Percentiles rank a stretch among this genome's conserved stretches.
Evolutionary conservation across 768 basidiomycete genomes (phyloP).

Genomic region (Tulasnella sp.): DNA sequence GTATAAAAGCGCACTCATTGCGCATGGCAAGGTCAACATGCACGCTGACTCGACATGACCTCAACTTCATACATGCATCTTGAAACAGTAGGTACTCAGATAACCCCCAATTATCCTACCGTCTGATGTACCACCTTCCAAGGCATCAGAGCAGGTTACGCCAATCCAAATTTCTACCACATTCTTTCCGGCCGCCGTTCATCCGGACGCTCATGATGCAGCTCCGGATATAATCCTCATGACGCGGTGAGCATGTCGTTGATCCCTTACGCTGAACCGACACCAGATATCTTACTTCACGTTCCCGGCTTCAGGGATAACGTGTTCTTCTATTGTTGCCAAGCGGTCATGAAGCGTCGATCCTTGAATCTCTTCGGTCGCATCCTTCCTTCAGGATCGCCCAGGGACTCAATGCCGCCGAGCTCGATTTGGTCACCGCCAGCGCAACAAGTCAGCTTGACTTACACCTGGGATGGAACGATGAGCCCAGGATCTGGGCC

Average conservation of each 20-base stretch:
- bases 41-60: too few relatives aligned
- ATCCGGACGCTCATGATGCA: not conserved
- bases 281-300: not conserved
- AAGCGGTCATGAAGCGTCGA: constrained; percentile 40
- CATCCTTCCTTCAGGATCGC: constrained; percentile 30
- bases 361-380: constrained; percentile 57
- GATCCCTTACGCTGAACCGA: not conserved
- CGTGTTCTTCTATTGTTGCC: constrained; percentile 78
- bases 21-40: too few relatives aligned
- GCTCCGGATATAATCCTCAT: not conserved
- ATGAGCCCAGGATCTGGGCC: not conserved
- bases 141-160: too few relatives aligned
- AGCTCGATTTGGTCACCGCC: too few relatives aligned
- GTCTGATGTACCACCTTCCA: too few relatives aligned
- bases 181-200: constrained; percentile 5
- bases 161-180: constrained; percentile 1
- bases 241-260: not conserved
- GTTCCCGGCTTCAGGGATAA: constrained; percentile 46
- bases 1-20: too few relatives aligned
- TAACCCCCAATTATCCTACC: too few relatives aligned
- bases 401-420: too few relatives aligned
- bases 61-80: too few relatives aligned
- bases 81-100: too few relatives aligned
- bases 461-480: too few relatives aligned
- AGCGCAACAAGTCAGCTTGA: too few relatives aligned